Conservation (phyloP, 2,329 filamentous ascomycete species). For the Monosporascus sp. region DNA sequence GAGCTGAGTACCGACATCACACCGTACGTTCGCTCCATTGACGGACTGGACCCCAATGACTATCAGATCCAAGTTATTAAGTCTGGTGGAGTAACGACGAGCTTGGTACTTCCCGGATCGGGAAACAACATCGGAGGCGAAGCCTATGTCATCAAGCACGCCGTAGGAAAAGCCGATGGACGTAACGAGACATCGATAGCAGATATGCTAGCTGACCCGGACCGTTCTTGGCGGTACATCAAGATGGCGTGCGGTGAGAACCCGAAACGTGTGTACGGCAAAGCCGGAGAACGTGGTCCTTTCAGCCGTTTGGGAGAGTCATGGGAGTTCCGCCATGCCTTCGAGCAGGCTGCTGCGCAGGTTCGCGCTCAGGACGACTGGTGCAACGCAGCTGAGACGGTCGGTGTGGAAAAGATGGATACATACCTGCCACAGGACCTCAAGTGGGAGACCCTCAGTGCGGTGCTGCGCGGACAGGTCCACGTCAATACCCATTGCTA, state of each 20-base stretch:
- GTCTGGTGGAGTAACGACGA: slow-evolving; percentile 66
- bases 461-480: slow-evolving; percentile 61
- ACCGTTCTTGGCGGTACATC: slow-evolving; percentile 62
- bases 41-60: slow-evolving; percentile 58
- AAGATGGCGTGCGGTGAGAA: slow-evolving; percentile 76
- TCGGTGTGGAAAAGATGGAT: slow-evolving; percentile 45
- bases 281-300: slow-evolving; percentile 46
- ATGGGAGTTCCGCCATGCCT: slow-evolving; percentile 62
- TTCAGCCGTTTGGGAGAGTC: slow-evolving; percentile 62
- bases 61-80: slow-evolving; percentile 64
- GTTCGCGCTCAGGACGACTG: slow-evolving; percentile 61
- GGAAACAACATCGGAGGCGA: slow-evolving; percentile 72
- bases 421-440: slow-evolving; percentile 58
- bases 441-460: slow-evolving; percentile 57
- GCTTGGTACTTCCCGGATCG: slow-evolving; percentile 60
- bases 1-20: slow-evolving; percentile 60
- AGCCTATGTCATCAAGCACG: slow-evolving; percentile 63
- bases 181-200: slow-evolving; percentile 57
- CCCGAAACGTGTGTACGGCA: slow-evolving; percentile 56
- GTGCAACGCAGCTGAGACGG: slow-evolving; percentile 50
- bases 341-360: slow-evolving; percentile 54
- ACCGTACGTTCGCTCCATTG: slow-evolving; percentile 62
- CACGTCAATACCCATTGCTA: slow-evolving; percentile 69
- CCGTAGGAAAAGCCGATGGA: slow-evolving; percentile 54
- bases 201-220: slow-evolving; percentile 62